Evolutionary conservation across 148 eudicot genomes (phyloP).

Genomic region (Rhododendron williamsianum): DNA sequence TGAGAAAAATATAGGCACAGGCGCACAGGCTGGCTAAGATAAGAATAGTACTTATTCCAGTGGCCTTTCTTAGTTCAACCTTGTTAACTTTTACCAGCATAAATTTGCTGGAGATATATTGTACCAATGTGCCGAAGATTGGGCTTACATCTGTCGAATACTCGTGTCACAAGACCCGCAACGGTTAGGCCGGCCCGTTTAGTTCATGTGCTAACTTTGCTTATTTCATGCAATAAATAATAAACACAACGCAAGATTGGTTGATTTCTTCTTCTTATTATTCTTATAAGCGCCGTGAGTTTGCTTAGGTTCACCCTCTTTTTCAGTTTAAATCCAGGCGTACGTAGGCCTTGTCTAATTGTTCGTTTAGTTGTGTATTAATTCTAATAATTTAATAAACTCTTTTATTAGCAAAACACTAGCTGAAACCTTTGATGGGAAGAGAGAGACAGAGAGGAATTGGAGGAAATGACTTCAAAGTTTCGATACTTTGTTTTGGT

Average conservation of each 20-base stretch:
- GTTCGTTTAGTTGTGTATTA: no score
- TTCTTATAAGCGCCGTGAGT: no score
- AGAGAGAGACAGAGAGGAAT: not conserved
- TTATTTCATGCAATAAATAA: no score
- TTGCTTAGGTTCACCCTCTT: no score
- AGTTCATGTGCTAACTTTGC: no score
- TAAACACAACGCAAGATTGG: no score
- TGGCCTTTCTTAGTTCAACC: not conserved
- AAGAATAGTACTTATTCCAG: not conserved
- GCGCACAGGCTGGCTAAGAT: not conserved
- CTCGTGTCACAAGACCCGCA: not conserved
- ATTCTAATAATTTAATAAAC: no score
- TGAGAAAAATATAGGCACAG: not conserved
- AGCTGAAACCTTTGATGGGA: not conserved
- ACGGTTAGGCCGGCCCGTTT: no score
- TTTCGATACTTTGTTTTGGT: not conserved
- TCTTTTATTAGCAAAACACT: not conserved
- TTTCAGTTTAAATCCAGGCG: not conserved
- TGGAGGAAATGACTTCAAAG: not conserved
- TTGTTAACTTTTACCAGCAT: not conserved
- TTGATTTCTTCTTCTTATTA: no score
- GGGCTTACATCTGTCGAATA: not conserved
- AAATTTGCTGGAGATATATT: not conserved
- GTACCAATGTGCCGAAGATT: not conserved
- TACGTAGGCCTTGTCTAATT: not conserved